phyloP scores from a whole-genome alignment of 495 filamentous ascomycete species.

The Symbiotaphrina buchneri region DNA sequence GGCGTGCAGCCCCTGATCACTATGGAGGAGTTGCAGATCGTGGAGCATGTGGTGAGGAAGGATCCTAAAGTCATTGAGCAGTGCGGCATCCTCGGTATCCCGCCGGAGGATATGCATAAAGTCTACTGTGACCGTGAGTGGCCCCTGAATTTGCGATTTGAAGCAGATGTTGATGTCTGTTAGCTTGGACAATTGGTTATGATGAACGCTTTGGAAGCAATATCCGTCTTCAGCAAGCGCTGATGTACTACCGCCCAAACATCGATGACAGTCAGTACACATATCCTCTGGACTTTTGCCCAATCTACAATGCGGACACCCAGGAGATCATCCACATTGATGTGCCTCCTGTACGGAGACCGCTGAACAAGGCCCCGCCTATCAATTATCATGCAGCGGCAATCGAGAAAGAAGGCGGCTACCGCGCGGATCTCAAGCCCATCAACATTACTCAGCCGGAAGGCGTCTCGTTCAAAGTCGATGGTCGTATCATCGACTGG shows the following conservation, averaged over 20 bases:
- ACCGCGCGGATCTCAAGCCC: constrained; percentile 65
- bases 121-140: constrained; percentile 72
- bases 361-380: constrained; percentile 46
- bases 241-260: constrained; percentile 89
- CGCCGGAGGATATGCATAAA: constrained; percentile 70
- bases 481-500: constrained; percentile 64
- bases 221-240: constrained; percentile 69
- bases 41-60: constrained; percentile 59
- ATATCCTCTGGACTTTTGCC: constrained; percentile 84
- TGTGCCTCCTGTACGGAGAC: constrained; percentile 57
- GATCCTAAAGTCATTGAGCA: constrained; percentile 87
- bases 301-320: constrained; percentile 71
- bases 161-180: constrained; percentile 3
- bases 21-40: constrained; percentile 80
- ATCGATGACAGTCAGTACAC: constrained; percentile 78
- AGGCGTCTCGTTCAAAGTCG: constrained; percentile 74
- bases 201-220: constrained; percentile 74
- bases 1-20: constrained; percentile 87
- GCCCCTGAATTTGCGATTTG: background rate
- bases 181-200: constrained; percentile 90
- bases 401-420: constrained; percentile 55
- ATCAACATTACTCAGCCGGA: constrained; percentile 90
- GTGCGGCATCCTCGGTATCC: constrained; percentile 71
- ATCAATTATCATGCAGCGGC: constrained; percentile 64
- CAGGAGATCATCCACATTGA: constrained; percentile 77